These are phyloP conservation scores for Neofusicoccum laricinum DNA, from an alignment of 2,329 filamentous ascomycete genomes.

Conservation along the genomic window DNA sequence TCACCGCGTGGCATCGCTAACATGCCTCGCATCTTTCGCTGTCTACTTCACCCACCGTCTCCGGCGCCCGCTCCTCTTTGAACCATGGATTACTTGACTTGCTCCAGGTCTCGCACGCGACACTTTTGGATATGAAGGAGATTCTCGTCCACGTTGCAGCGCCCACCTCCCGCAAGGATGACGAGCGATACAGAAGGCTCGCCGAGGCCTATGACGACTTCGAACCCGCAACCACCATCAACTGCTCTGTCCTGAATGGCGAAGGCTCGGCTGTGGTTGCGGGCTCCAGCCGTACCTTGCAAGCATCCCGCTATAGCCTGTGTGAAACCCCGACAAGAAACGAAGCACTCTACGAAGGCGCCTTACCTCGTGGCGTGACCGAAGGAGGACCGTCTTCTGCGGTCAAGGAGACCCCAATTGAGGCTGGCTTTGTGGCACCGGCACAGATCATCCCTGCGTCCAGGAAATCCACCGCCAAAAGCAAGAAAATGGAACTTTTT, in stretches of 20 bases:
- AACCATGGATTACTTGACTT: conserved; percentile 8
- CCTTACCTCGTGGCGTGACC: not conserved
- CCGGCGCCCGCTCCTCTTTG: not conserved
- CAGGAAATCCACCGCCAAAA: not conserved
- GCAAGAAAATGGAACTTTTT: not conserved
- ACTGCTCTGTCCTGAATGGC: not conserved
- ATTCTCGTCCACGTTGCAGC: conserved; percentile 48
- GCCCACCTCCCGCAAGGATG: conserved; percentile 39
- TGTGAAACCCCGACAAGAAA: not conserved
- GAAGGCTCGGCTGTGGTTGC: not conserved
- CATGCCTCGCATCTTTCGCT: not conserved
- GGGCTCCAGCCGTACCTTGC: not conserved
- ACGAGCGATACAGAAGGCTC: conserved; percentile 40
- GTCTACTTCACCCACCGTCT: not conserved
- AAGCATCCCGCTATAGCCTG: not conserved
- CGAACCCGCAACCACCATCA: conserved; percentile 17
- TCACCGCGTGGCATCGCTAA: no score
- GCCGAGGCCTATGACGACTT: conserved; percentile 42
- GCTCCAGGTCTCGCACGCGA: not conserved
- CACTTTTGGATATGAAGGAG: conserved; percentile 35
- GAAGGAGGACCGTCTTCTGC: not conserved
- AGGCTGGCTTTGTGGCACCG: not conserved
- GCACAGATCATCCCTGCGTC: not conserved
- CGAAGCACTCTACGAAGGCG: no score
- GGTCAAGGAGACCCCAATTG: not conserved